These are phyloP conservation scores for Peronospora belbahrii DNA, from an alignment of 352 stramenopile species.

Conservation along the genomic window DNA sequence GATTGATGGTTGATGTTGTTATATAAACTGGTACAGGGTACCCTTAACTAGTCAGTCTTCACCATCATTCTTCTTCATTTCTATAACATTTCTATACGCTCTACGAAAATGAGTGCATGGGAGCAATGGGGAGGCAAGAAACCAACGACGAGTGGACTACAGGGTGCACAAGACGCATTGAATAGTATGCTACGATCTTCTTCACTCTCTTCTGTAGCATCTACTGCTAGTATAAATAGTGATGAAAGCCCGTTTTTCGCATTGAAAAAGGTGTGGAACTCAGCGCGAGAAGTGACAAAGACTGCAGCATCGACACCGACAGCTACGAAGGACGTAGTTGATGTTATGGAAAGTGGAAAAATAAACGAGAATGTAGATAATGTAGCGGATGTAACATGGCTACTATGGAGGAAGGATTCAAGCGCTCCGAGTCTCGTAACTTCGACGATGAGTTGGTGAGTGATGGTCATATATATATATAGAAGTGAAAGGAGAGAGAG, in stretches of 20 bases:
- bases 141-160: slow-evolving; percentile 22
- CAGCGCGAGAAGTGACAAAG: slow-evolving; percentile 47
- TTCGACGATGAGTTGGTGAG: slow-evolving; percentile 51
- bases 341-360: slow-evolving; percentile 45
- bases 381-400: slow-evolving; percentile 20
- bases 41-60: slow-evolving; percentile 1
- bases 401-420: slow-evolving; percentile 37
- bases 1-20: too few relatives aligned
- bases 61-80: not conserved
- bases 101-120: slow-evolving; percentile 47
- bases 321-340: slow-evolving; percentile 14
- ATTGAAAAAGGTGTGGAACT: slow-evolving; percentile 59
- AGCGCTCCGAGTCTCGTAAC: slow-evolving; percentile 27
- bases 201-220: slow-evolving; percentile 40
- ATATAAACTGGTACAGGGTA: slow-evolving; percentile 2
- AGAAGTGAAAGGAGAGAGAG: too few relatives aligned
- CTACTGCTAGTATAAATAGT: slow-evolving; percentile 25
- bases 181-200: slow-evolving; percentile 41
- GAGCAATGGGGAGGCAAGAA: slow-evolving; percentile 71
- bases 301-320: slow-evolving; percentile 14
- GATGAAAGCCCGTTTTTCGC: slow-evolving; percentile 22
- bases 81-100: slow-evolving; percentile 4
- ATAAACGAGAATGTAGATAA: slow-evolving; percentile 19
- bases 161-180: slow-evolving; percentile 42
- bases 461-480: too few relatives aligned